phyloP scores from a whole-genome alignment of 257 asterid genomes.

The Petunia axillaris region DNA sequence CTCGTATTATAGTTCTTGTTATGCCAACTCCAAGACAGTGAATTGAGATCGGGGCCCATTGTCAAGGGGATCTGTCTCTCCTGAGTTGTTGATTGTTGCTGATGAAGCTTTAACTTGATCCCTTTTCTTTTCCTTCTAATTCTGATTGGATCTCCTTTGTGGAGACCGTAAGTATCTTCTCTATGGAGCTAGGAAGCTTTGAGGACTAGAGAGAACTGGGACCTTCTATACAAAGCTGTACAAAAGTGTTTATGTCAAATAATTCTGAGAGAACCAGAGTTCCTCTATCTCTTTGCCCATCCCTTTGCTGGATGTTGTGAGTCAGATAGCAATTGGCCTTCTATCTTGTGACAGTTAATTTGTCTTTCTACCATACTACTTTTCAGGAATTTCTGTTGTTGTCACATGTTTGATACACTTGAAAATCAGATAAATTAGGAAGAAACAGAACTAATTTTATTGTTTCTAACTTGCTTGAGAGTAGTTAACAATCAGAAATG shows the following conservation, averaged over 20 bases:
- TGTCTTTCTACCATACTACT: too few relatives aligned
- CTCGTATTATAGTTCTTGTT: neutral
- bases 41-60: neutral
- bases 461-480: neutral
- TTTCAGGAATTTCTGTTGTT: too few relatives aligned
- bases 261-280: too few relatives aligned
- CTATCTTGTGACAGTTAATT: too few relatives aligned
- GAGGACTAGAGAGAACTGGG: neutral
- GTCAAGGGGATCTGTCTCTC: neutral
- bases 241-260: too few relatives aligned
- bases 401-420: too few relatives aligned
- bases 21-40: neutral
- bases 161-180: neutral
- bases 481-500: neutral
- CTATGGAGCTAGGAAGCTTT: neutral
- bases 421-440: too few relatives aligned
- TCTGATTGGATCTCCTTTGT: neutral
- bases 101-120: neutral
- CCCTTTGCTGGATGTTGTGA: too few relatives aligned
- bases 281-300: too few relatives aligned
- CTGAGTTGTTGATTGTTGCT: neutral
- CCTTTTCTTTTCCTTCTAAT: neutral
- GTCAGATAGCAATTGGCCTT: too few relatives aligned
- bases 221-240: too few relatives aligned
- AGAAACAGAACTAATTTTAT: too few relatives aligned